phyloP scores from a whole-genome alignment of 345 rosid species.

The Alliaria petiolata region DNA sequence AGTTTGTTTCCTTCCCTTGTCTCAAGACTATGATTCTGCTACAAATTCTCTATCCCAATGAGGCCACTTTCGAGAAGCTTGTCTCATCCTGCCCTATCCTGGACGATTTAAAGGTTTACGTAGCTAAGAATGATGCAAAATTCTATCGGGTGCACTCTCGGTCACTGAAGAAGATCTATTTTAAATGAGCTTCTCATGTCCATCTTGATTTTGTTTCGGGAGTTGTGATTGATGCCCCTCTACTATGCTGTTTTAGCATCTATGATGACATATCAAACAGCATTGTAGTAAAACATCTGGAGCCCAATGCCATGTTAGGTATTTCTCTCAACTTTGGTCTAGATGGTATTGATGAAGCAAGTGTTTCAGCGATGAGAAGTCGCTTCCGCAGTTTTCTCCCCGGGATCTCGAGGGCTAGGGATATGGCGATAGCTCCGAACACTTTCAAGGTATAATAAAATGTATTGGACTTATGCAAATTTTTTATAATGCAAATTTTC shows the following conservation, averaged over 20 bases:
- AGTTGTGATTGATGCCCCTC: neutral
- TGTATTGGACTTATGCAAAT: no score
- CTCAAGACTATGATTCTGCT: neutral
- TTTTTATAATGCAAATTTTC: no score
- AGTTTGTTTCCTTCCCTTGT: conserved; percentile 1
- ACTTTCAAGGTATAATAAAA: neutral
- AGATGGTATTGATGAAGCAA: neutral
- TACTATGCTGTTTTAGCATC: neutral
- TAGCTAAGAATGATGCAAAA: neutral
- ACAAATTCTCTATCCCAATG: neutral
- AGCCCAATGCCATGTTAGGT: neutral
- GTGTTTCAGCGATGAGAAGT: neutral
- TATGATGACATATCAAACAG: neutral
- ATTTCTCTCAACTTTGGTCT: neutral
- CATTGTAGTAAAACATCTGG: neutral
- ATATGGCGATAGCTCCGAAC: neutral
- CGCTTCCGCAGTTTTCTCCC: neutral
- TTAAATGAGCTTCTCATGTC: no score
- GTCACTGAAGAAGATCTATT: neutral
- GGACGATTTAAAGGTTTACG: neutral
- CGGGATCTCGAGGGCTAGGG: neutral
- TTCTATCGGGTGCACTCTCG: neutral
- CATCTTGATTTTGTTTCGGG: neutral
- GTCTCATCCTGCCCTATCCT: neutral
- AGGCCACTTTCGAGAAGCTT: neutral